These are phyloP conservation scores for Cryptomeria japonica DNA, from an alignment of 75 land plant species.

Conservation along the genomic window DNA sequence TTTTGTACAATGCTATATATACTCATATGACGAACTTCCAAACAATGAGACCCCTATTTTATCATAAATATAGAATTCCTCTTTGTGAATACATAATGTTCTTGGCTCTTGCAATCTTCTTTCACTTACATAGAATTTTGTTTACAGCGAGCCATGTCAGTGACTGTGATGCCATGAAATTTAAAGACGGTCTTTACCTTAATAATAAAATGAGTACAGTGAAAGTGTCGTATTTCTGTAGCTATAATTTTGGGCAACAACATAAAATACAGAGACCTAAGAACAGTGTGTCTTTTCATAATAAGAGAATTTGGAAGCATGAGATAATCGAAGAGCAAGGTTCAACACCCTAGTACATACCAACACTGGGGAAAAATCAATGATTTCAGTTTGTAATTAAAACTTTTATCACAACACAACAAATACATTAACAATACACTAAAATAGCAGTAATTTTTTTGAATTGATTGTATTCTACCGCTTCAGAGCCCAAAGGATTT, in stretches of 20 bases:
- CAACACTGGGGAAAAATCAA: background rate
- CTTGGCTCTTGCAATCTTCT: no score
- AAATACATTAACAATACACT: background rate
- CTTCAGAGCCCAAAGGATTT: constrained; percentile 2
- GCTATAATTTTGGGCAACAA: background rate
- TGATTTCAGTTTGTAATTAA: background rate
- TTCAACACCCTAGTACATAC: background rate
- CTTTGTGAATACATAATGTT: no score
- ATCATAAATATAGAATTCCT: no score
- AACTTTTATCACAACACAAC: background rate
- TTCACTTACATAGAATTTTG: no score
- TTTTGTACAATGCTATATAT: no score
- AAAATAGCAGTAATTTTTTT: background rate
- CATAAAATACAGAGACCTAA: background rate
- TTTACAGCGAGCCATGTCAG: background rate
- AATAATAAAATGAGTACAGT: background rate
- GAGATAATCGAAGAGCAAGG: background rate
- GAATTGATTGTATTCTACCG: background rate
- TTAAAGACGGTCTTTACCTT: background rate
- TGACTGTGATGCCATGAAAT: background rate
- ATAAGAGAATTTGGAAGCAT: background rate
- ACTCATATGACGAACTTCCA: no score
- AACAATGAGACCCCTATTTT: no score
- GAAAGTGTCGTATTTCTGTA: background rate
- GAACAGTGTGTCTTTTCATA: background rate